Evolutionary conservation across 2,329 filamentous ascomycete genomes (phyloP).

Genomic region (Colletotrichum sp.): DNA sequence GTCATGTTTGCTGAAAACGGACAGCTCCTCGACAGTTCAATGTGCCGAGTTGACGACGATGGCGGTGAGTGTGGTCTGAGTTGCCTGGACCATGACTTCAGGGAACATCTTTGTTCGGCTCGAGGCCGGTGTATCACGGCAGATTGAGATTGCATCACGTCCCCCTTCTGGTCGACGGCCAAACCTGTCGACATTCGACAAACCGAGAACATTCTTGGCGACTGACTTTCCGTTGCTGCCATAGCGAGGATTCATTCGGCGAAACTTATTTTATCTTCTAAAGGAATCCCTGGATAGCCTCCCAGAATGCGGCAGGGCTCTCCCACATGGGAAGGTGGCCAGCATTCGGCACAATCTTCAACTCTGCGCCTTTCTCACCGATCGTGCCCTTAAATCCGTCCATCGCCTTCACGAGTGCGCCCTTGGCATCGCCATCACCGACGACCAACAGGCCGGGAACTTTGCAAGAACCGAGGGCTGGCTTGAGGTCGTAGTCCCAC

Average conservation of each 20-base stretch:
- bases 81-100: not conserved
- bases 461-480: slow-evolving; percentile 55
- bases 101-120: not conserved
- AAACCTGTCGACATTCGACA: not conserved
- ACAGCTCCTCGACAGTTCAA: not conserved
- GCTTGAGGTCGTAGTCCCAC: slow-evolving; percentile 72
- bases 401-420: slow-evolving; percentile 80
- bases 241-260: not conserved
- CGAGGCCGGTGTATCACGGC: not conserved
- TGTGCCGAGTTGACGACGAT: not conserved
- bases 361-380: slow-evolving; percentile 58
- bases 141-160: not conserved
- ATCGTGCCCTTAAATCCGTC: slow-evolving; percentile 69
- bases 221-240: not conserved
- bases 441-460: slow-evolving; percentile 74
- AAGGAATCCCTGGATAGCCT: slow-evolving; percentile 65
- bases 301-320: slow-evolving; percentile 70
- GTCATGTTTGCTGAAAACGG: not conserved
- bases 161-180: not conserved
- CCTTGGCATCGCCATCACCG: slow-evolving; percentile 73
- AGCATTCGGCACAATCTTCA: slow-evolving; percentile 71
- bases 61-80: not conserved
- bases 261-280: slow-evolving; percentile 24
- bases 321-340: slow-evolving; percentile 90
- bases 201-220: not conserved